These are phyloP conservation scores for Ustilago sp. DNA, from an alignment of 1,284 basidiomycete genomes.

Conservation along the genomic window DNA sequence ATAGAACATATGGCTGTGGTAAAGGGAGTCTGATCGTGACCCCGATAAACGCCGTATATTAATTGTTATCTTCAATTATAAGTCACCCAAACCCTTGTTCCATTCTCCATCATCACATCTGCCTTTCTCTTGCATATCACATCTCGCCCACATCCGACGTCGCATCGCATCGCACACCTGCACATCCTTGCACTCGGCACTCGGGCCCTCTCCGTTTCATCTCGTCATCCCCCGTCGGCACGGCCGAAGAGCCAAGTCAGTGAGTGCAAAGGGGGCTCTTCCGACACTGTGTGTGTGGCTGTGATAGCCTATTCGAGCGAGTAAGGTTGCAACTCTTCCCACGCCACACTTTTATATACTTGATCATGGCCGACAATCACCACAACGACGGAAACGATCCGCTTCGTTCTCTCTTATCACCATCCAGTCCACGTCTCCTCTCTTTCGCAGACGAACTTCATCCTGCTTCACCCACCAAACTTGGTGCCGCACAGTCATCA, in stretches of 20 bases:
- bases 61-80: too few species aligned
- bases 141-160: not conserved
- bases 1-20: too few species aligned
- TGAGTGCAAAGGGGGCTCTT: slow-evolving; percentile 1
- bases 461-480: slow-evolving; percentile 29
- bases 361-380: slow-evolving; percentile 22
- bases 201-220: too few species aligned
- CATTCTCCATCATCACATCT: slow-evolving; percentile 2
- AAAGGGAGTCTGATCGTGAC: too few species aligned
- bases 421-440: slow-evolving; percentile 40
- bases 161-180: not conserved
- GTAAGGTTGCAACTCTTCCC: not conserved
- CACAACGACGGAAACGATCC: slow-evolving; percentile 34
- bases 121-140: not conserved
- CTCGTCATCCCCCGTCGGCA: not conserved
- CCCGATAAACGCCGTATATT: too few species aligned
- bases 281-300: not conserved
- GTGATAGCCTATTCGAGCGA: not conserved
- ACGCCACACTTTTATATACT: not conserved
- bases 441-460: slow-evolving; percentile 41
- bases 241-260: not conserved
- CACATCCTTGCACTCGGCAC: not conserved
- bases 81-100: slow-evolving; percentile 17
- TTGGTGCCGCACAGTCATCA: not conserved
- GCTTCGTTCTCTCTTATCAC: slow-evolving; percentile 28